These are phyloP conservation scores for Citrus trifoliata DNA, from an alignment of 345 rosid genomes.

Conservation along the genomic window DNA sequence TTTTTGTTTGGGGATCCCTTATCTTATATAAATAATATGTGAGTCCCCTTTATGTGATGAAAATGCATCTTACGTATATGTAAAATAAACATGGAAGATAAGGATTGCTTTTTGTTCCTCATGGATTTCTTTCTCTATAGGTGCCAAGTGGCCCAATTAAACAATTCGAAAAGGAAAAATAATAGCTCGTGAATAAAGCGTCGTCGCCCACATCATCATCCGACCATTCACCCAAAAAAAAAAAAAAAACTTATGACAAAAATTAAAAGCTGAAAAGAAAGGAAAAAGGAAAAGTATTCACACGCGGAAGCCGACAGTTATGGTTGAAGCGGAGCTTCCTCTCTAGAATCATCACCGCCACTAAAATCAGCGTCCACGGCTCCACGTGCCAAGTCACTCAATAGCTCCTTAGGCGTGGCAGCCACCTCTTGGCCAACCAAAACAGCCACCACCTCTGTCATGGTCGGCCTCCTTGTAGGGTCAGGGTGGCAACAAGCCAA, in stretches of 20 bases:
- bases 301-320: background rate
- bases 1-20: too few relatives aligned
- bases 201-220: too few relatives aligned
- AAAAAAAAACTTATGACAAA: background rate
- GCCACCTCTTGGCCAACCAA: constrained; percentile 43
- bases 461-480: constrained; percentile 55
- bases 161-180: background rate
- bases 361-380: background rate
- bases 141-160: background rate
- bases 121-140: background rate
- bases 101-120: too few relatives aligned
- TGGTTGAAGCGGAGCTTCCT: background rate
- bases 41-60: too few relatives aligned
- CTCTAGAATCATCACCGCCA: background rate
- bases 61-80: too few relatives aligned
- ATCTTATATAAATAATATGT: too few relatives aligned
- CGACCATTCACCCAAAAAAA: background rate
- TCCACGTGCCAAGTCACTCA: constrained; percentile 31
- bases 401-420: constrained; percentile 33
- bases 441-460: constrained; percentile 68
- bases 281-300: constrained; percentile 5
- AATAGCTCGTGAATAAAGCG: background rate
- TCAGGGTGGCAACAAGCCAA: constrained; percentile 87
- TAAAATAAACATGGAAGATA: too few relatives aligned
- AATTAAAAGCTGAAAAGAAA: background rate